These are phyloP conservation scores for Achaetomium macrosporum DNA, from an alignment of 2,329 filamentous ascomycete species.

Conservation along the genomic window DNA sequence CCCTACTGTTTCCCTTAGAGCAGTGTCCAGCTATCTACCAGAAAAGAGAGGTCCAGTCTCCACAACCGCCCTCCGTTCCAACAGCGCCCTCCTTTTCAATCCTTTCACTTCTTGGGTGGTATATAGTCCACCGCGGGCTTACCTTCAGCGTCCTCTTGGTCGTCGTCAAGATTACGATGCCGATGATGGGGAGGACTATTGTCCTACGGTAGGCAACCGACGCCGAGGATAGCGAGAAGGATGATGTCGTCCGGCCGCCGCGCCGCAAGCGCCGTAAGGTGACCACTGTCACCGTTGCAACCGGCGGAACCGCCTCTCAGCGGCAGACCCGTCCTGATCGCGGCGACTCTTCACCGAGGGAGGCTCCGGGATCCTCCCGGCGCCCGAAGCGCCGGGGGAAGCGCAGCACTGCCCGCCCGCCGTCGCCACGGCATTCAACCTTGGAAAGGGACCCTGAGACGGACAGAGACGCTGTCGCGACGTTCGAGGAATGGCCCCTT, in stretches of 20 bases:
- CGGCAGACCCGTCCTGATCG: constrained; percentile 3
- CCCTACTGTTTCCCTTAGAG: too few species aligned
- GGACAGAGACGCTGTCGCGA: neutral
- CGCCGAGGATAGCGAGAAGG: constrained; percentile 4
- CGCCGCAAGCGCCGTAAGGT: constrained; percentile 1
- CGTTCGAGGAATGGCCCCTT: constrained; percentile 11
- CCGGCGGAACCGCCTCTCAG: constrained; percentile 8
- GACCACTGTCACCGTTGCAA: constrained; percentile 5
- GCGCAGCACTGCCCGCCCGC: neutral
- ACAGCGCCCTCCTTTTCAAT: too few species aligned
- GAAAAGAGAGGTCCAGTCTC: too few species aligned
- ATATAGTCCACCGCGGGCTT: too few species aligned
- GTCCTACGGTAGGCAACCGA: neutral
- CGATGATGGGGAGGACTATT: constrained; percentile 9
- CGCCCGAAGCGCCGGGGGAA: neutral
- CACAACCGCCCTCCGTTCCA: too few species aligned
- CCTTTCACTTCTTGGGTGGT: too few species aligned
- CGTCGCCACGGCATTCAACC: neutral
- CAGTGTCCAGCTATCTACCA: too few species aligned
- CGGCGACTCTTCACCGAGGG: neutral
- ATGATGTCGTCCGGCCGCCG: constrained; percentile 3
- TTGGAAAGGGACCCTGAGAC: constrained; percentile 2
- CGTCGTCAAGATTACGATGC: constrained; percentile 1
- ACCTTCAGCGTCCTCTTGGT: neutral
- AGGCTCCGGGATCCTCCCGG: constrained; percentile 5